These are phyloP conservation scores for Sisymbrium altissimum DNA, from an alignment of 345 rosid genomes.

Conservation along the genomic window DNA sequence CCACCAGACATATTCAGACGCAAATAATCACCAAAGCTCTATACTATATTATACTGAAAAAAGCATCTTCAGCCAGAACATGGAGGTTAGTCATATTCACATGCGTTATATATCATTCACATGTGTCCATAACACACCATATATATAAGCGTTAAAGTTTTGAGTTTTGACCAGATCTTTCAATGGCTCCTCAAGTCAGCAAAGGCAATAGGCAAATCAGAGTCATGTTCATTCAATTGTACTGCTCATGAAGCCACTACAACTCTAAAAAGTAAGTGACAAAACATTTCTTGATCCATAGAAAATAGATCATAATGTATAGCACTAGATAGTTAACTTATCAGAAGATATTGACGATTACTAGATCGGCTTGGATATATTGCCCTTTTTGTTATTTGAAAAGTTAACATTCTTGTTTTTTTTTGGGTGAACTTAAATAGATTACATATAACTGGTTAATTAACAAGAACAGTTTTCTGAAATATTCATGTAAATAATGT, in stretches of 20 bases:
- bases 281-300: not conserved
- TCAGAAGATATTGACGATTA: not conserved
- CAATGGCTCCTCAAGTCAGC: conserved; percentile 50
- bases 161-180: conserved; percentile 56
- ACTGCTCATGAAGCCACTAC: conserved; percentile 14
- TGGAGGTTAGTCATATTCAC: conserved; percentile 60
- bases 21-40: conserved; percentile 22
- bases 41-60: conserved; percentile 15
- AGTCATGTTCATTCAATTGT: not conserved
- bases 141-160: conserved; percentile 10
- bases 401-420: not conserved
- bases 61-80: conserved; percentile 34
- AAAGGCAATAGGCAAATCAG: conserved; percentile 34
- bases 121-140: conserved; percentile 12
- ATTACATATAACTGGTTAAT: not conserved
- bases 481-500: not conserved
- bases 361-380: not conserved
- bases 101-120: conserved; percentile 24
- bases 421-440: not conserved
- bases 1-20: conserved; percentile 1
- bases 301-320: not conserved
- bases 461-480: too few relatives aligned
- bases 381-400: not conserved
- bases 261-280: conserved; percentile 27
- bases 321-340: not conserved